Conservation (phyloP, 2,329 filamentous ascomycete species). For the Exophiala bonariae region DNA sequence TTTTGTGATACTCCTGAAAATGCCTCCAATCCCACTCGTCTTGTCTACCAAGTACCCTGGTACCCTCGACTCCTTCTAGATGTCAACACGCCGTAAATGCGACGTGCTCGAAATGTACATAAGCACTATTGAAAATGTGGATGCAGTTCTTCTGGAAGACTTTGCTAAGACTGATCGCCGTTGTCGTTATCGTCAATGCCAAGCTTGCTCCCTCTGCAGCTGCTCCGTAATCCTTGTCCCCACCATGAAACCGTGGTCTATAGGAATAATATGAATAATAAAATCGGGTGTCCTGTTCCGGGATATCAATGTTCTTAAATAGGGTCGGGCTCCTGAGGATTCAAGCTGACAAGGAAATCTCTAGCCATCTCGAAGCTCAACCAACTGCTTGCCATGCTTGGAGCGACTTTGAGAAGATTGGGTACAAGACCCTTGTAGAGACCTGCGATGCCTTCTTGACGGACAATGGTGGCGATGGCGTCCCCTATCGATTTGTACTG, state of each 20-base stretch:
- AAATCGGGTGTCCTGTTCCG: background rate
- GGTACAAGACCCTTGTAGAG: constrained; percentile 96
- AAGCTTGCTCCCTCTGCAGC: background rate
- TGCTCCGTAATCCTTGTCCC: too few relatives aligned
- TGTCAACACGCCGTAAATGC: constrained; percentile 11
- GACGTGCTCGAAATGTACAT: constrained; percentile 10
- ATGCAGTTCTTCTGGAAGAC: constrained; percentile 2
- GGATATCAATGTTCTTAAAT: constrained; percentile 15
- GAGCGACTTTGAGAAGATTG: constrained; percentile 93
- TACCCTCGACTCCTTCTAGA: constrained; percentile 16
- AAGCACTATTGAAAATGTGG: background rate
- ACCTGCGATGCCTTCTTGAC: constrained; percentile 79
- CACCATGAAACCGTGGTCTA: too few relatives aligned
- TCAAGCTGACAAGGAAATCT: constrained; percentile 68
- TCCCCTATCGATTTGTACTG: constrained; percentile 86
- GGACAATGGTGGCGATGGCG: constrained; percentile 77
- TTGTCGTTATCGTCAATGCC: constrained; percentile 1
- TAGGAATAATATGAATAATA: too few relatives aligned
- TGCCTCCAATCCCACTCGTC: constrained; percentile 9
- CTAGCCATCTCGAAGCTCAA: constrained; percentile 92
- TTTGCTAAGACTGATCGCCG: background rate
- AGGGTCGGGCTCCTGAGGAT: constrained; percentile 21
- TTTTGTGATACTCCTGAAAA: constrained; percentile 11
- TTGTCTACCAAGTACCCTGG: constrained; percentile 13
- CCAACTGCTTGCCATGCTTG: constrained; percentile 98